Conservation (phyloP, 192 early-diverging fungal genomes). For the Rhizophagus prolifer region DNA sequence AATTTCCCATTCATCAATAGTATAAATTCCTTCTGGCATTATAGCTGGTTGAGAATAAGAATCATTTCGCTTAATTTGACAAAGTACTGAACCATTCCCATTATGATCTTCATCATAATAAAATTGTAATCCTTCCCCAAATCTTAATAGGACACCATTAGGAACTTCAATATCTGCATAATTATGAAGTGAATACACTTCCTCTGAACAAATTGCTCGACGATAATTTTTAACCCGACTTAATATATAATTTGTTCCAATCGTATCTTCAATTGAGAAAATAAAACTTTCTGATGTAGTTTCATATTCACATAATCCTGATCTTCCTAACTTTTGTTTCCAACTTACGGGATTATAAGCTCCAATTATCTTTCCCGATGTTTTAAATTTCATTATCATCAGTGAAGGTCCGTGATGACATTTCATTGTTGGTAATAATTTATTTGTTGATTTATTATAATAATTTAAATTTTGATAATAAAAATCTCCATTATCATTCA, state of each 20-base stretch:
- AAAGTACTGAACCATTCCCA: background rate
- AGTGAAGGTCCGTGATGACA: constrained; percentile 12
- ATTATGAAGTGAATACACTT: background rate
- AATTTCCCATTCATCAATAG: constrained; percentile 6
- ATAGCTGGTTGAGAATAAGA: background rate
- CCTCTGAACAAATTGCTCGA: background rate
- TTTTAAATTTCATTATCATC: constrained; percentile 5
- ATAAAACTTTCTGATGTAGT: constrained; percentile 16
- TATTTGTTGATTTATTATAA: constrained; percentile 15
- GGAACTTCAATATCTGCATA: background rate
- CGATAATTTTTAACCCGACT: background rate
- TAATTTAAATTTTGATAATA: background rate
- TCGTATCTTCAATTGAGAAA: background rate
- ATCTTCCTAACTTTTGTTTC: background rate
- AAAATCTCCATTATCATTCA: background rate
- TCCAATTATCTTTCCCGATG: background rate
- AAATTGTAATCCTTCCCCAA: background rate
- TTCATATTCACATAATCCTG: background rate
- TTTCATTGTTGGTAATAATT: constrained; percentile 19
- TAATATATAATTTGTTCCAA: background rate
- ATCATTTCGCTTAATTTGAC: background rate
- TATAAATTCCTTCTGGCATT: background rate
- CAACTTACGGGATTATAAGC: constrained; percentile 8
- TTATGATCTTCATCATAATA: background rate
- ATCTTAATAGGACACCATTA: constrained; percentile 4